Percentiles rank a stretch among this genome's conserved stretches.
Evolutionary conservation across 192 early-diverging fungal genomes (phyloP).

Genomic region (Coemansia sp.): DNA sequence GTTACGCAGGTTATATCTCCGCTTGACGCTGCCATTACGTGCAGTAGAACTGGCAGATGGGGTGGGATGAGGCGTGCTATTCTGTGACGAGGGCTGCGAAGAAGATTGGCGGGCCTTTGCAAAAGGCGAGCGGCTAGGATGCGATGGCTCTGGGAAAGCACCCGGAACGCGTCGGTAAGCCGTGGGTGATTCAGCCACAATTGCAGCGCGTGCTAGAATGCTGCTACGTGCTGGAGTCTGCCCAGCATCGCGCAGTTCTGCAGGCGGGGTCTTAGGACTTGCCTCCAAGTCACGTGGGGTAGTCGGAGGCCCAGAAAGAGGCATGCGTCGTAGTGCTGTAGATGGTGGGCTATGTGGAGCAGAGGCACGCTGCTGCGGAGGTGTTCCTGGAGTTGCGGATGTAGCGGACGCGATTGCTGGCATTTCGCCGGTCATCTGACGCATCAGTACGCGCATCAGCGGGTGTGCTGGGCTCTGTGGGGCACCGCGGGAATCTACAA

Average conservation of each 20-base stretch:
- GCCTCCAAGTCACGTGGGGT: constrained; percentile 20
- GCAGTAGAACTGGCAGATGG: not conserved
- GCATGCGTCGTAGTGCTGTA: constrained; percentile 11
- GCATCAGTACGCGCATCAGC: constrained; percentile 34
- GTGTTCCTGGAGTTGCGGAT: constrained; percentile 5
- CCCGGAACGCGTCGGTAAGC: constrained; percentile 12
- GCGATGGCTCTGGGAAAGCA: constrained; percentile 5
- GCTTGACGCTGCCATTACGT: constrained; percentile 1
- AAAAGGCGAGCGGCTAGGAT: constrained; percentile 27
- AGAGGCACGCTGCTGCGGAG: not conserved
- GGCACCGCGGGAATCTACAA: constrained; percentile 20
- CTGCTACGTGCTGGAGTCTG: constrained; percentile 9
- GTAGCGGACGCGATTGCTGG: not conserved
- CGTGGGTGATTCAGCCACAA: constrained; percentile 4
- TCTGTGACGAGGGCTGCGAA: not conserved
- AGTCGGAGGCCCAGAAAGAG: constrained; percentile 39
- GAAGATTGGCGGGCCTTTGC: constrained; percentile 7
- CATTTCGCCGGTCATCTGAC: constrained; percentile 26
- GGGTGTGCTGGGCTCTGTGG: constrained; percentile 25
- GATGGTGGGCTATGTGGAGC: not conserved
- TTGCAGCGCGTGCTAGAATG: constrained; percentile 2
- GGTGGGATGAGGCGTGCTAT: not conserved
- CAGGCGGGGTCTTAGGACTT: not conserved
- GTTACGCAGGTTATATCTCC: constrained; percentile 32
- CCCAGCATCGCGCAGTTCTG: constrained; percentile 8